Percentiles rank a stretch among this genome's conserved stretches.
These are phyloP conservation scores for Pontederia crassipes DNA, from an alignment of 176 grass and related monocot species.

Conservation along the genomic window DNA sequence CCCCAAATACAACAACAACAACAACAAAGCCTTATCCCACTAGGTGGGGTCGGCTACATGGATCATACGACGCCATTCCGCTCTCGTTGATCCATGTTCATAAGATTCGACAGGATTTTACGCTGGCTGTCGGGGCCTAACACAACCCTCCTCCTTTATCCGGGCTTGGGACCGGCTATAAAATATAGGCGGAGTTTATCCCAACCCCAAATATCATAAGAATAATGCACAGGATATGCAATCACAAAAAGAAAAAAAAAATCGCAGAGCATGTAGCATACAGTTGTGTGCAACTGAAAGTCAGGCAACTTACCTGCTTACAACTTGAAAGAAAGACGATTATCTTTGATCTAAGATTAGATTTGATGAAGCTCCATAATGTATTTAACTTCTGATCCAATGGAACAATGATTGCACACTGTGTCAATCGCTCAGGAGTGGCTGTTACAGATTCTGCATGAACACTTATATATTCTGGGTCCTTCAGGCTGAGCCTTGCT, in stretches of 20 bases:
- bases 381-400: slow-evolving; percentile 89
- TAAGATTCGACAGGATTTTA: no score
- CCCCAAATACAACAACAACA: no score
- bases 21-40: no score
- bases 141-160: no score
- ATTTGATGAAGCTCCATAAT: slow-evolving; percentile 93
- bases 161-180: no score
- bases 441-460: slow-evolving; percentile 65
- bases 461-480: slow-evolving; percentile 86
- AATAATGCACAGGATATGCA: not conserved
- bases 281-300: not conserved
- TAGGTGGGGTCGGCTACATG: no score
- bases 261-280: not conserved
- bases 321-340: slow-evolving; percentile 81
- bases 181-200: no score
- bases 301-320: slow-evolving; percentile 55
- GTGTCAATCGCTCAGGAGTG: slow-evolving; percentile 82
- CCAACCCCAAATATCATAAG: no score
- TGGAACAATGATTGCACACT: slow-evolving; percentile 60
- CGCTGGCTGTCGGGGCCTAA: no score
- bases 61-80: no score
- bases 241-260: not conserved
- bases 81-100: no score
- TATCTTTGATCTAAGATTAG: slow-evolving; percentile 71
- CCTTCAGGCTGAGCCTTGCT: slow-evolving; percentile 74